Conservation (phyloP, 1,139 yeast species). For the Candida neerlandica region DNA sequence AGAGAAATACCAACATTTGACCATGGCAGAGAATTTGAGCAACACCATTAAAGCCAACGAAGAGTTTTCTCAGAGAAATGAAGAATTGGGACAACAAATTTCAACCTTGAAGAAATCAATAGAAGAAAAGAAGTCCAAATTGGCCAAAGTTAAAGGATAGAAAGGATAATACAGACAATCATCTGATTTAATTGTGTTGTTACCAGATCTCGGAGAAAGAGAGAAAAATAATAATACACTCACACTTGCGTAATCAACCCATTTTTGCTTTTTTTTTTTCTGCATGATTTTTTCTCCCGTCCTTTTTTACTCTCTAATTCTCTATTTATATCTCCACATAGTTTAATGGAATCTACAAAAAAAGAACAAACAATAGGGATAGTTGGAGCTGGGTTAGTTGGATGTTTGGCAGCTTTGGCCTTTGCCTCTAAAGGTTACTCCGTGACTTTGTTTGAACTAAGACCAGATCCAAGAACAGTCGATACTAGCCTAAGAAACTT, state of each 20-base stretch:
- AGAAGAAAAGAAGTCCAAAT: slow-evolving; percentile 23
- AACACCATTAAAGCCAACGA: slow-evolving; percentile 49
- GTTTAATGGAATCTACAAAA: slow-evolving; percentile 3
- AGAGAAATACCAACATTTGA: slow-evolving; percentile 37
- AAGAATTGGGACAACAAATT: slow-evolving; percentile 40
- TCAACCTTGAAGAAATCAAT: slow-evolving; percentile 23
- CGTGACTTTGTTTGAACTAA: slow-evolving; percentile 70
- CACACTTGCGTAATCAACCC: background rate
- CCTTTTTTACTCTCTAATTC: background rate
- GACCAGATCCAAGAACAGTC: slow-evolving; percentile 38
- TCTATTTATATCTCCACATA: background rate
- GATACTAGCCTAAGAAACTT: slow-evolving; percentile 35
- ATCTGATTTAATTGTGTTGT: background rate
- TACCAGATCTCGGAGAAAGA: background rate
- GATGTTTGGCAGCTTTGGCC: slow-evolving; percentile 83
- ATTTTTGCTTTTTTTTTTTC: slow-evolving; percentile 1
- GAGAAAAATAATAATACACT: background rate
- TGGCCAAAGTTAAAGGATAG: slow-evolving; percentile 16
- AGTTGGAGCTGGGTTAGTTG: slow-evolving; percentile 88
- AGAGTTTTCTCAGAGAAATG: slow-evolving; percentile 42
- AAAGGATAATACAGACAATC: background rate
- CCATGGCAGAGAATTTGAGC: slow-evolving; percentile 48
- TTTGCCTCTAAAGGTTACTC: slow-evolving; percentile 71
- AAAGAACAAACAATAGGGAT: slow-evolving; percentile 40
- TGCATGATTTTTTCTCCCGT: background rate